Evolutionary conservation across 495 filamentous ascomycete genomes (phyloP).

Genomic region (Chaetomium tenue): DNA sequence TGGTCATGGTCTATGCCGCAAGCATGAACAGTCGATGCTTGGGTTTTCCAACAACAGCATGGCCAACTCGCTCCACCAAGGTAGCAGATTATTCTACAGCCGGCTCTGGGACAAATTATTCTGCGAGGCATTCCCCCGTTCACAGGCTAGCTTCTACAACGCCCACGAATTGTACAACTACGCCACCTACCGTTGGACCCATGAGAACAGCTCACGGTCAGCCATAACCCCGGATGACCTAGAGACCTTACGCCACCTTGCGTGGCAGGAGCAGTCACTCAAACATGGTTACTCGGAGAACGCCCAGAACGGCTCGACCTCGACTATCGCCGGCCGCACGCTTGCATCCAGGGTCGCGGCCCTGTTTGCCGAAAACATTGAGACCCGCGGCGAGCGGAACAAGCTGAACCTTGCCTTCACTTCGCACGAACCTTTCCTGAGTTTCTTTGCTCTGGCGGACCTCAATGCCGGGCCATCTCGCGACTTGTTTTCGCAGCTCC

Average conservation of each 20-base stretch:
- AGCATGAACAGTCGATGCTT: slow-evolving; percentile 32
- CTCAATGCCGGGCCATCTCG: slow-evolving; percentile 26
- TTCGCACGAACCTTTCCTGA: slow-evolving; percentile 44
- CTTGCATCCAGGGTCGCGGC: slow-evolving; percentile 35
- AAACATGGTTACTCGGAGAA: slow-evolving; percentile 33
- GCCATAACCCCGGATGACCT: slow-evolving; percentile 30
- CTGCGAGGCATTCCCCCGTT: slow-evolving; percentile 26
- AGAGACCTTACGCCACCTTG: slow-evolving; percentile 30
- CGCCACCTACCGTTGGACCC: slow-evolving; percentile 41
- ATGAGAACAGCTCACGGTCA: slow-evolving; percentile 31
- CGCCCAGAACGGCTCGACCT: slow-evolving; percentile 38
- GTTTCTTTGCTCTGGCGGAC: slow-evolving; percentile 42
- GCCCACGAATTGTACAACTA: slow-evolving; percentile 48
- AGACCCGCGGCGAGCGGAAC: slow-evolving; percentile 27
- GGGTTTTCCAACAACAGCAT: slow-evolving; percentile 29
- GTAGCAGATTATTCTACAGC: slow-evolving; percentile 38
- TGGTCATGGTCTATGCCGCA: slow-evolving; percentile 35
- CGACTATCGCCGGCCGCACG: slow-evolving; percentile 43
- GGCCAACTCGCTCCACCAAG: slow-evolving; percentile 27
- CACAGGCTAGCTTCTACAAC: slow-evolving; percentile 39
- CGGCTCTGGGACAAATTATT: slow-evolving; percentile 35
- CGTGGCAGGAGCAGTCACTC: slow-evolving; percentile 37
- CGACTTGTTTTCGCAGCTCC: slow-evolving; percentile 34
- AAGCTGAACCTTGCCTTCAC: slow-evolving; percentile 46
- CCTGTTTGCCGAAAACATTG: slow-evolving; percentile 36